Evolutionary conservation across 108 stramenopile genomes (phyloP), one percentile per base, ranked within the genome.

Genomic region (Cyclostephanos invisitatus): DNA sequence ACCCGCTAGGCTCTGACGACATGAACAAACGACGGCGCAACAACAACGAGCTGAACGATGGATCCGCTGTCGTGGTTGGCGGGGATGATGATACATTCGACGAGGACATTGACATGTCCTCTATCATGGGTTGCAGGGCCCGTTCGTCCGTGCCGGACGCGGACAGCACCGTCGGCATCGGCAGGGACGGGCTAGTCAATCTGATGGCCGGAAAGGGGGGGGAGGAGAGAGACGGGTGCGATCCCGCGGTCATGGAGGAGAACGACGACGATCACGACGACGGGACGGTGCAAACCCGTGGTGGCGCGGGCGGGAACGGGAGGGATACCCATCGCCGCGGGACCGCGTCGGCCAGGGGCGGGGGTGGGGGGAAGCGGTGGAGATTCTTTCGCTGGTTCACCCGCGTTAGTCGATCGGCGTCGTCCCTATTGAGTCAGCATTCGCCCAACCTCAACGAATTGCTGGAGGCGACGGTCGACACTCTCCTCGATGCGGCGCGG

Each of bases 401-500:
- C 4, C 51, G 78, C 20, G 72, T 73, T 0, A 80, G 78, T 44
- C 66, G 72, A 40, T 67, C 78, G 28, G 78, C 78, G 15, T 73
- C 78, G 20, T 80, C 78, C 15, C 49, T 80, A 9, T 49, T 80
- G 53, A 80, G 59, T 65, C 78, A 80, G 29, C 78, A 80, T 50
- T 68, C 72, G 22, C 78, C 71, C 17, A 80, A 80, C 51, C 69
- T 80, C 67, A 80, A 67, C 47, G 78, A 80, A 36, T 60, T 80
- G 32, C 54, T 72, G 8, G 70, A 72, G 21, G 70, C 18, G 29
- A 59, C 58, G 58, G 58, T 1, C 14, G 58, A 36, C 7, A 11
- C 4, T 59, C 58, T 7, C 15, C 32, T 59, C 28, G 58, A 59
- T 8, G 36, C 8, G 35, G 40, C 8, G 21, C 58, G n/a, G 7